Base-by-base conservation (phyloP, 2,329 filamentous ascomycete species). In the Colletotrichum noveboracense region DNA sequence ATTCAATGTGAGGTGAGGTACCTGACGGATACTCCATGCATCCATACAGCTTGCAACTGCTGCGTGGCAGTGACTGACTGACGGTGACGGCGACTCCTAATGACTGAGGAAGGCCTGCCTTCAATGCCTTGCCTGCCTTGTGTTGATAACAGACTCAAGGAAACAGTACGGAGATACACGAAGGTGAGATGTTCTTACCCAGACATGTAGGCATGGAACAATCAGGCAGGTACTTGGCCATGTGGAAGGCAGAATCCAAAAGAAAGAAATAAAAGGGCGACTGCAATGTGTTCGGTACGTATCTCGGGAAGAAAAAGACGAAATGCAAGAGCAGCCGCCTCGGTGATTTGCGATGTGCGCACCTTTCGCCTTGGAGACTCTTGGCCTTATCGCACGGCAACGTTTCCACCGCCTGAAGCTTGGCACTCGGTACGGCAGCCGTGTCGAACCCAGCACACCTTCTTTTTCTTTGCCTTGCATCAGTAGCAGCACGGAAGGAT, bases 381-480 rank as follows among this genome's bases (percentile, higher is more conserved):
- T 72, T 75, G 73, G 69, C 73, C 55, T 62, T 56, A 56, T 71
- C 68, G 60, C 16, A 55, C 55, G 61, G 73, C 73, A 67, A 66
- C 10, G 69, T 72, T 72, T 28, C 69, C 73, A 58, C 68, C 68
- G 68, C 58, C n/a, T n/a, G 16, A 26, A 70, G 56, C 68, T 64
- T 70, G 68, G 68, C 68, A 28, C n/a, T 70, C 58, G 58, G 68
- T 64, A 70, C 58, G 36, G 34, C 56, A 61, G 30, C 55, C 66
- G 66, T 52, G 16, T 48, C 66, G 55, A 56, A 62, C 21, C 18
- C 58, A 43, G 18, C 34, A 28, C 14, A 24, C 36, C 56, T 56
- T 58, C 24, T 64, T 52, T 48, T 56, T 58, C n/a, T 58, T 52
- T 48, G 48, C 48, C 34, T 48, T 66, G 71, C 48, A 61, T 26